These are phyloP conservation scores for Chytridiales sp. DNA, from an alignment of 371 early-diverging fungal species.

Conservation along the genomic window DNA sequence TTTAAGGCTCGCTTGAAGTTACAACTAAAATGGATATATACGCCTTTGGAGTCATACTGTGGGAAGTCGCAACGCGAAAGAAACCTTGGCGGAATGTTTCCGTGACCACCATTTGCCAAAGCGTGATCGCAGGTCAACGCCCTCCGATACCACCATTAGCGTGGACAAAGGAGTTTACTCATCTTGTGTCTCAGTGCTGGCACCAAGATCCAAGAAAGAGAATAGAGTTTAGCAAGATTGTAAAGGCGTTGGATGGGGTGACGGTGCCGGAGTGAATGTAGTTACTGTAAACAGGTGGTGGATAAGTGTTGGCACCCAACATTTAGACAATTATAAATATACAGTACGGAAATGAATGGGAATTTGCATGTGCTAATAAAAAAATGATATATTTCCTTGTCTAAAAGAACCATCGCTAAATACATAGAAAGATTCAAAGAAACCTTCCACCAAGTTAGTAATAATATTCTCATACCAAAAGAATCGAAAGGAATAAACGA, in stretches of 20 bases:
- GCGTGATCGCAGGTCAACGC: neutral
- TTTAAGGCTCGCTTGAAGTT: neutral
- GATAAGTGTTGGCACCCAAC: too few relatives aligned
- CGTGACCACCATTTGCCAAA: neutral
- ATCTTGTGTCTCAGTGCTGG: slow-evolving; percentile 2
- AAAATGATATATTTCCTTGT: neutral
- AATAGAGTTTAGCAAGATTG: slow-evolving; percentile 4
- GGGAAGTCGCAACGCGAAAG: slow-evolving; percentile 16
- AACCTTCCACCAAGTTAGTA: neutral
- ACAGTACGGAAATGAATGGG: too few relatives aligned
- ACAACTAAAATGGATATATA: slow-evolving; percentile 15
- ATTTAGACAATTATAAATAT: too few relatives aligned
- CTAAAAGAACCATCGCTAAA: neutral
- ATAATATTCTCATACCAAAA: too few relatives aligned
- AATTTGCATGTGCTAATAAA: neutral
- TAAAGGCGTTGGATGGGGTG: neutral
- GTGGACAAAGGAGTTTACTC: neutral
- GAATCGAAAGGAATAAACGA: neutral
- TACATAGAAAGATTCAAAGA: neutral
- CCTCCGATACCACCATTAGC: slow-evolving; percentile 1
- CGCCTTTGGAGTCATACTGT: slow-evolving; percentile 20
- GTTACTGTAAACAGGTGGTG: neutral
- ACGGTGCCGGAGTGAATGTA: neutral
- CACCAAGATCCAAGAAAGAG: neutral
- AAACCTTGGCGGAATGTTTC: slow-evolving; percentile 14